phyloP scores from a whole-genome alignment of 2,329 filamentous ascomycete genomes.

The Fonsecaea erecta region DNA sequence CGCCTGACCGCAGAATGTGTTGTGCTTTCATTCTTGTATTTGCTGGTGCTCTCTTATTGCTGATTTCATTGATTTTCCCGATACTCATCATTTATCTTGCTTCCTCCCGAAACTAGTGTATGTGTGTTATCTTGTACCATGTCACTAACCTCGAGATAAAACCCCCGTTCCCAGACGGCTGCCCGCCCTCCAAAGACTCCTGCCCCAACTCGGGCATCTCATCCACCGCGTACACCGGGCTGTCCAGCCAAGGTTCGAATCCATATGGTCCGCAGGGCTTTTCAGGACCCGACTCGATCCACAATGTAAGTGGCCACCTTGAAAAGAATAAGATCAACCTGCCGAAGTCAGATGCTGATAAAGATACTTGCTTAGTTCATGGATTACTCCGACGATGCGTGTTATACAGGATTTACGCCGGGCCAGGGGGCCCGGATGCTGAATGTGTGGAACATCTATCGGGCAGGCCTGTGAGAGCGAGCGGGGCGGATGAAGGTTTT shows the following conservation, averaged over 20 bases:
- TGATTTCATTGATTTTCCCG: not conserved
- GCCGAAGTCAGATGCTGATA: not conserved
- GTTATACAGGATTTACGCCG: conserved; percentile 59
- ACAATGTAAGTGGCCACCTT: conserved; percentile 45
- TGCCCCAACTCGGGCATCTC: conserved; percentile 48
- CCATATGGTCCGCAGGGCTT: conserved; percentile 37
- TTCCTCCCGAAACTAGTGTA: not conserved
- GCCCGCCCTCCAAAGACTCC: conserved; percentile 57
- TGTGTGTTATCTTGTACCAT: not conserved
- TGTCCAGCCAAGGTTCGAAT: conserved; percentile 14
- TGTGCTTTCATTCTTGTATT: too few species aligned
- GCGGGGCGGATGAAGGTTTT: too few species aligned
- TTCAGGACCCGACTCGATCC: conserved; percentile 56
- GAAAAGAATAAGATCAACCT: not conserved
- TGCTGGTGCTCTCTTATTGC: not conserved
- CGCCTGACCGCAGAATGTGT: too few species aligned
- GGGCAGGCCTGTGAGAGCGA: conserved; percentile 36
- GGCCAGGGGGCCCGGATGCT: conserved; percentile 58
- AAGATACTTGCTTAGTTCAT: conserved; percentile 49
- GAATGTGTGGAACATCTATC: conserved; percentile 55
- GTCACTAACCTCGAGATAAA: not conserved
- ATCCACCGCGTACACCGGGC: conserved; percentile 15
- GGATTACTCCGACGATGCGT: conserved; percentile 63
- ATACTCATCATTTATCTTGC: not conserved
- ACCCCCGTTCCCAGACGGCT: conserved; percentile 50